Evolutionary conservation across 192 early-diverging fungal species (phyloP), one percentile per base, ranked within the genome.

Genomic region (Entomortierella parvispora): DNA sequence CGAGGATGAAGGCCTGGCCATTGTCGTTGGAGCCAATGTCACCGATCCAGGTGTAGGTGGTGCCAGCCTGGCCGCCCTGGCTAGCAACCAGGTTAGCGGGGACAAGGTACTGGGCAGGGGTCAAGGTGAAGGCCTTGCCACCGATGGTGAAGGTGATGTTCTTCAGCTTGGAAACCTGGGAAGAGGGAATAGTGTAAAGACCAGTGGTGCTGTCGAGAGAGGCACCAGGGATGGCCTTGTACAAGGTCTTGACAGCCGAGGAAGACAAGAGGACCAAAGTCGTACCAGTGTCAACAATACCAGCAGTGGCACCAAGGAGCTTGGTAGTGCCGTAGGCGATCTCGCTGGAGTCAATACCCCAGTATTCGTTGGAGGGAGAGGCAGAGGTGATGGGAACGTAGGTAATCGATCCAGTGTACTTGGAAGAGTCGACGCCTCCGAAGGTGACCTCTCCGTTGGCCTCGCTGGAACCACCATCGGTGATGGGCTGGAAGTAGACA

Each of bases 381-480:
- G 42, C 51, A 28, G 34, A 18, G 59, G 71, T 69, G 44, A 84
- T 78, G 29, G 83, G 80, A 15, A 84, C 48, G 65, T 86, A 88
- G 22, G 44, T 79, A 40, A 88, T 52, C 7, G 71, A 26, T 15
- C 86, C 88, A 18, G 79, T 55, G 58, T 71, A 85, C 50, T 86
- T 85, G 15, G 58, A 37, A 0, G 37, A 8, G 59, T 88, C 87
- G 46, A 84, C 63, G 23, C 86, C 86, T 33, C 84, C 85, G 69
- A 90, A 80, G 20, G 71, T 79, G 20, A 90, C 74, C 58, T 84
- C 81, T 1, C 86, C 88, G 32, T 68, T 58, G 43, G 83, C 65
- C 29, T 58, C 65, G 56, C 80, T 72, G 17, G 23, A 32, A 47
- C 45, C 52, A 63, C 84, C 71, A 57, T 63, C 62, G 44, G 33